These are phyloP conservation scores for Galeopsis tetrahit DNA, from an alignment of 257 asterid species.

Conservation along the genomic window DNA sequence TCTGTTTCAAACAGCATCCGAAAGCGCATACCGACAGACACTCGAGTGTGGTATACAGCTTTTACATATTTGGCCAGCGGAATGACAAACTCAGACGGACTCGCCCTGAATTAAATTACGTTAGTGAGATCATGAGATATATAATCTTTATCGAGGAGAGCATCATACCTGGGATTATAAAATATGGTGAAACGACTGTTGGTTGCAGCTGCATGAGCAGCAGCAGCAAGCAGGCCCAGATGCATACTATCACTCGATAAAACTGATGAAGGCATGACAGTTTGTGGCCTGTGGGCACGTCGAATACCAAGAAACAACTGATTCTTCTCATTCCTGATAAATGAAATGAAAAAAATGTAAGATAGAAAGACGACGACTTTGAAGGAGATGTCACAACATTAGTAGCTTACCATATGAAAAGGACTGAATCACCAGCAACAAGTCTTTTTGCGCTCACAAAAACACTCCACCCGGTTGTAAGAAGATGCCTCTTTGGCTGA, in stretches of 20 bases:
- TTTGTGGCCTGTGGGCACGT: constrained; percentile 75
- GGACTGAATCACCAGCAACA: constrained; percentile 84
- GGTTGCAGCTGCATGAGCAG: constrained; percentile 86
- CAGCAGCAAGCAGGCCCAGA: constrained; percentile 87
- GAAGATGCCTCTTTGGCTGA: constrained; percentile 90
- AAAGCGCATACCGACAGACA: constrained; percentile 84
- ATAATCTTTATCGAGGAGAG: constrained; percentile 12
- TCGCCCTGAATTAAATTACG: constrained; percentile 48
- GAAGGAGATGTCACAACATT: background rate
- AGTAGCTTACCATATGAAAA: constrained; percentile 70
- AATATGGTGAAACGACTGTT: constrained; percentile 78
- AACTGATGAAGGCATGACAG: constrained; percentile 81
- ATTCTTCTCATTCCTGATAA: constrained; percentile 75
- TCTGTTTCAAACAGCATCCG: constrained; percentile 83
- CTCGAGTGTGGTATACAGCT: constrained; percentile 72
- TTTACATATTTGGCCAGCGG: constrained; percentile 72
- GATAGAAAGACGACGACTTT: background rate
- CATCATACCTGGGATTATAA: constrained; percentile 70
- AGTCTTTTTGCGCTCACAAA: constrained; percentile 84
- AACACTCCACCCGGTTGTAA: constrained; percentile 87
- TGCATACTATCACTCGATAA: constrained; percentile 91
- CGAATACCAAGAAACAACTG: constrained; percentile 79
- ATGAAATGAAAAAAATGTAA: constrained; percentile 8
- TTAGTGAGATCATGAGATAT: constrained; percentile 10
- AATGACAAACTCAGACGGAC: constrained; percentile 76